Evolutionary conservation across 202 grass and related monocot species (phyloP).

Genomic region (Cymbopogon flexuosus): DNA sequence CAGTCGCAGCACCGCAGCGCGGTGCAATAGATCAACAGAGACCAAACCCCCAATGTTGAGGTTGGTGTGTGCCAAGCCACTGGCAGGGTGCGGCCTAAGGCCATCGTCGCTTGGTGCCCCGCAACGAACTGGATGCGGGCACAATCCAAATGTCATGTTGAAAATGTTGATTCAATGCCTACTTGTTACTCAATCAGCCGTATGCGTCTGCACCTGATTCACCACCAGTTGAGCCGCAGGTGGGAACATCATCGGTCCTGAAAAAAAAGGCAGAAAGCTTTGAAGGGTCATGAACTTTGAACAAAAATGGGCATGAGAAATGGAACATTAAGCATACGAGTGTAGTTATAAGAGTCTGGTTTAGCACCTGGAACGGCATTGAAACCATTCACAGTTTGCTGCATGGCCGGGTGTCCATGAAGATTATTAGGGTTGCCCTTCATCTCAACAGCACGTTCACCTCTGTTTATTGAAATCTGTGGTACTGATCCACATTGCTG

Average conservation of each 20-base stretch:
- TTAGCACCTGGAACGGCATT: slow-evolving; percentile 40
- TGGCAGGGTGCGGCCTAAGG: background rate
- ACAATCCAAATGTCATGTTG: slow-evolving; percentile 29
- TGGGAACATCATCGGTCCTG: slow-evolving; percentile 36
- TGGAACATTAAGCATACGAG: background rate
- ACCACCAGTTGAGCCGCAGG: background rate
- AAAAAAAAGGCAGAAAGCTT: background rate
- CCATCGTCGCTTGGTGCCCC: background rate
- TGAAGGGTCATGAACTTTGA: slow-evolving; percentile 7
- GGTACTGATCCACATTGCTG: slow-evolving; percentile 25
- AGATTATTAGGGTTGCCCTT: slow-evolving; percentile 34
- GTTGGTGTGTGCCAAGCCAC: slow-evolving; percentile 5
- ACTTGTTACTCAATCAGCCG: slow-evolving; percentile 26
- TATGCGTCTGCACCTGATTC: slow-evolving; percentile 42
- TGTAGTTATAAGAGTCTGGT: slow-evolving; percentile 16
- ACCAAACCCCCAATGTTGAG: slow-evolving; percentile 30
- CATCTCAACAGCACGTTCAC: slow-evolving; percentile 27
- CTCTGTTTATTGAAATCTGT: slow-evolving; percentile 16
- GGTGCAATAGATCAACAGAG: slow-evolving; percentile 25
- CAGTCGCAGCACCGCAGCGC: slow-evolving; percentile 42
- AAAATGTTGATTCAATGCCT: slow-evolving; percentile 21
- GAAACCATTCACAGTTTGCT: slow-evolving; percentile 50
- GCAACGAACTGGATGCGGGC: background rate
- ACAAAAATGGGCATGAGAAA: background rate
- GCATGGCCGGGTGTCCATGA: slow-evolving; percentile 19